Evolutionary conservation across 192 early-diverging fungal genomes (phyloP), one percentile per base, ranked within the genome.

Genomic region (Coemansia sp.): DNA sequence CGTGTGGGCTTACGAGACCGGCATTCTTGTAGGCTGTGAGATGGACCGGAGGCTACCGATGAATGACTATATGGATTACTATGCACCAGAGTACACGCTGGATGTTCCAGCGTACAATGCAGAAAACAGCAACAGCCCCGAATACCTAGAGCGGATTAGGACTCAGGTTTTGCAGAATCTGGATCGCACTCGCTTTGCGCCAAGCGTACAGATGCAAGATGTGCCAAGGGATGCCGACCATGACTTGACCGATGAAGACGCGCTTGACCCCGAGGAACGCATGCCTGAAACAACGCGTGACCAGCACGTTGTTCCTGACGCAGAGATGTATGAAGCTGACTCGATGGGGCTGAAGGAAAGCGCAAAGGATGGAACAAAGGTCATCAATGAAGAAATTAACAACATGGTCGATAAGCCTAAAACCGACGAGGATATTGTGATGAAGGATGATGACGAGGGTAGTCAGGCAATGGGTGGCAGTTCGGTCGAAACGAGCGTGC

Each of bases 1-100:
- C 6, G 88, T 89, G 26, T 97, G 95, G 96, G 89, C 93, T 7
- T 98, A 96, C 75, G 97, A 99, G 70, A 99, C 97, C 4, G 84
- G 88, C 10, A 84, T 94, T 6, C 84, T 92, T 21, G 85, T 92
- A 3, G 92, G 91, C 43, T 79, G 86, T 20, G 89, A 93, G 59
- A 77, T 90, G 62, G 80, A 79, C 28, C 77, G 87, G 59, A 88
- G 89, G 43, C 83, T 97, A 68, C 95, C 95, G 1, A 88, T 89
- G 67, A 95, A 93, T 66, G 89, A 92, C 60, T 99, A 96, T 64
- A 91, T 90, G 74, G 89, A 91, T 63, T 95, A 97, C 82, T 99
- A 91, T 81, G 94, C 92, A 3, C 95, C 95, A 5, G 94, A 98
- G 61, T 96, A 91, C 81, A 85, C 85, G 16, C 81, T 99, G 35